These are phyloP conservation scores for Sphaerobolus stellatus DNA, from an alignment of 1,284 basidiomycete genomes.

Conservation along the genomic window DNA sequence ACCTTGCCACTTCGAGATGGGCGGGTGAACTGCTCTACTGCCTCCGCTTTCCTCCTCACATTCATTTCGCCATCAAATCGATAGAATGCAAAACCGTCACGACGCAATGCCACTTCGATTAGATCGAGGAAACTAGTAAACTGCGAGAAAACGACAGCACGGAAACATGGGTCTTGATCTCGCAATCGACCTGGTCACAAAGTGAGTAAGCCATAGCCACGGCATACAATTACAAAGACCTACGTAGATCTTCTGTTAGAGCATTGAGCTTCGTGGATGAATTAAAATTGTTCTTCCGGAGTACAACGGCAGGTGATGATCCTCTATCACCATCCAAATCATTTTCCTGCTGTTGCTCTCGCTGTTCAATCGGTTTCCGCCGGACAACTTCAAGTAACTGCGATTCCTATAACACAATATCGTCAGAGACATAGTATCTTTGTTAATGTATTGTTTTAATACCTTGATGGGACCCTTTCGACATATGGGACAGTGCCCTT, in stretches of 20 bases:
- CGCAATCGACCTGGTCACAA: constrained; percentile 51
- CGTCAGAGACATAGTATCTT: background rate
- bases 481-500: constrained; percentile 72
- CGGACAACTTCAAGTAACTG: constrained; percentile 67
- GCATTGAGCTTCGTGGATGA: constrained; percentile 88
- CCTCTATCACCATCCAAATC: constrained; percentile 39
- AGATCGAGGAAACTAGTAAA: constrained; percentile 82
- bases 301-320: constrained; percentile 46
- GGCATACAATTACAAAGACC: constrained; percentile 19
- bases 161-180: constrained; percentile 75
- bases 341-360: constrained; percentile 23
- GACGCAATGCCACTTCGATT: constrained; percentile 74
- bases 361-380: constrained; percentile 18
- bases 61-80: constrained; percentile 96
- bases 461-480: constrained; percentile 65
- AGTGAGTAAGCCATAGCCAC: background rate
- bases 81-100: constrained; percentile 72
- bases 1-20: constrained; percentile 70
- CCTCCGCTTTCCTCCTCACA: constrained; percentile 76
- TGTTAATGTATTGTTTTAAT: background rate
- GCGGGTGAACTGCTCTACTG: constrained; percentile 74
- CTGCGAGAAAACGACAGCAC: constrained; percentile 88
- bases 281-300: constrained; percentile 80
- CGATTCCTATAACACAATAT: constrained; percentile 40
- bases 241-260: constrained; percentile 65